Conservation (phyloP, 2,329 filamentous ascomycete species). For the Aureobasidium sp. region DNA sequence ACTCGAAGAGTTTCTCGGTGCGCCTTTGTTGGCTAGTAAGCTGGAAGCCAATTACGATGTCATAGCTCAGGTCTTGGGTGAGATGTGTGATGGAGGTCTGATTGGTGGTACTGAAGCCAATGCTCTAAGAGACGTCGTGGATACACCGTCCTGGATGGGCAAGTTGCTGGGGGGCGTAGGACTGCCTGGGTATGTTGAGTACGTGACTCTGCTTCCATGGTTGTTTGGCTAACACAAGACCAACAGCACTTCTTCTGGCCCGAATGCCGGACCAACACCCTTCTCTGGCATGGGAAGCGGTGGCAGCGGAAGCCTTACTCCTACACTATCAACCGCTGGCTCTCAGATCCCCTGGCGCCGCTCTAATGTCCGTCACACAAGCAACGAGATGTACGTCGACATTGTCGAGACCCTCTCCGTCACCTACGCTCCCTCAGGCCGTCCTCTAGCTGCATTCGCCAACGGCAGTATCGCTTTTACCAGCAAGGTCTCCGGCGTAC, state of each 20-base stretch:
- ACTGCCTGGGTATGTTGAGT: conserved; percentile 63
- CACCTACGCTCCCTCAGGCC: conserved; percentile 89
- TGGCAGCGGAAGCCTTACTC: conserved; percentile 25
- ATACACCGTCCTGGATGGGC: conserved; percentile 90
- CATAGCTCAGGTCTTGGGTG: conserved; percentile 89
- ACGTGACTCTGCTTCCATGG: too few species aligned
- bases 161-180: conserved; percentile 90
- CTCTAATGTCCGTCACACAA: conserved; percentile 93
- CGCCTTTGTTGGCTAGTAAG: conserved; percentile 85
- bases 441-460: conserved; percentile 86
- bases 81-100: conserved; percentile 97
- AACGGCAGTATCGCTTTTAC: conserved; percentile 97
- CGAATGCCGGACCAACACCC: conserved; percentile 7
- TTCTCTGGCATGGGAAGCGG: conserved; percentile 12
- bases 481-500: conserved; percentile 93
- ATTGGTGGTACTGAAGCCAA: conserved; percentile 94
- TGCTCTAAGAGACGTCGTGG: conserved; percentile 89
- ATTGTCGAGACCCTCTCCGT: conserved; percentile 91
- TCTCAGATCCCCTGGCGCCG: conserved; percentile 85
- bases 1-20: conserved; percentile 93
- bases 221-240: neutral
- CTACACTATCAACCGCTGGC: conserved; percentile 29
- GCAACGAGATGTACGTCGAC: conserved; percentile 97
- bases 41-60: conserved; percentile 95
- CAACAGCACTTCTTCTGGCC: conserved; percentile 16